Conservation (phyloP, 2,329 filamentous ascomycete genomes). For the Paraconiothyrium brasiliense region DNA sequence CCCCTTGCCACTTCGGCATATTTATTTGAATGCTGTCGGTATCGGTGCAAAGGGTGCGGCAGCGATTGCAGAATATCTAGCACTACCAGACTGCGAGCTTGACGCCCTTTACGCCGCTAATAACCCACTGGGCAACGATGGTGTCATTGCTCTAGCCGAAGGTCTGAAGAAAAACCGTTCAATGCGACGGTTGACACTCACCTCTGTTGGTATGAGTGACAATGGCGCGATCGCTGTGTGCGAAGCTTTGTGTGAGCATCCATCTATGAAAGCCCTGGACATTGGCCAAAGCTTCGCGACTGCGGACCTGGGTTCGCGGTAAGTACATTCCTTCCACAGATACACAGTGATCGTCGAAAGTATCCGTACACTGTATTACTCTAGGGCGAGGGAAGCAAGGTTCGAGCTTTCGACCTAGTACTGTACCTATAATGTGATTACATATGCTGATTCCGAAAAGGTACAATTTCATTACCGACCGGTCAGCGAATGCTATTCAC, state of each 20-base stretch:
- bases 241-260: slow-evolving; percentile 47
- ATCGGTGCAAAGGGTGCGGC: slow-evolving; percentile 33
- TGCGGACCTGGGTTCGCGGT: slow-evolving; percentile 46
- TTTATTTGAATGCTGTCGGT: slow-evolving; percentile 48
- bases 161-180: slow-evolving; percentile 33
- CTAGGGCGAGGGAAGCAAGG: background rate
- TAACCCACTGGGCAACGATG: slow-evolving; percentile 44
- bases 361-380: background rate
- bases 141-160: slow-evolving; percentile 30
- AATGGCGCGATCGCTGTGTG: slow-evolving; percentile 52
- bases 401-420: background rate
- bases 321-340: background rate
- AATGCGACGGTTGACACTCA: slow-evolving; percentile 47
- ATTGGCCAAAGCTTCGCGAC: slow-evolving; percentile 60
- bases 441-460: slow-evolving; percentile 11
- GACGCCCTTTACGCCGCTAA: slow-evolving; percentile 43
- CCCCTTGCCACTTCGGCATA: slow-evolving; percentile 34
- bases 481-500: slow-evolving; percentile 44
- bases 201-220: slow-evolving; percentile 57
- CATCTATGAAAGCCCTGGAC: slow-evolving; percentile 52
- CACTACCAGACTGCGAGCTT: slow-evolving; percentile 35
- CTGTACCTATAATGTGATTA: background rate
- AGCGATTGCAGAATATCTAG: slow-evolving; percentile 39
- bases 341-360: background rate
- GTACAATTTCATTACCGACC: slow-evolving; percentile 60